Base-by-base conservation (phyloP, 2,329 filamentous ascomycete species). In the Aschersonia sp. region DNA sequence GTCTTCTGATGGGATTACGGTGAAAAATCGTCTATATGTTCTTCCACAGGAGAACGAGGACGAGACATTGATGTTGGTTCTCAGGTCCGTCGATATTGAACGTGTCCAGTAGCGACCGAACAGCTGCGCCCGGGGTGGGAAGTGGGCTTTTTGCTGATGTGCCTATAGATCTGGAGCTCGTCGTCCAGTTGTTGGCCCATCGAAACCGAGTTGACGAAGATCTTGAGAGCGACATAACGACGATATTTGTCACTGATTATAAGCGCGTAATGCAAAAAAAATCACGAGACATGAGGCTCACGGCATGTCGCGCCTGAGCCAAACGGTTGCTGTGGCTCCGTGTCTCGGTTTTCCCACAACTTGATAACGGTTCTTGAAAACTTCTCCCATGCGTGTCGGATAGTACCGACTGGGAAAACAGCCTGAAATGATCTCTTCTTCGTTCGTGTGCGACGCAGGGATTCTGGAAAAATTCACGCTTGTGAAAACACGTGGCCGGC, bases 21-120 rank as follows among this genome's bases (percentile, higher is more conserved):
- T 51, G 52, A 5, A 72, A 51, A 44, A 71, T 67, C 2, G 56
- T 52, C 42, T 58, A 48, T 0, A 67, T 53, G 55, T 62, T 72
- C 45, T 70, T 66, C 58, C 63, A 68, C 29, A 73, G 58, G 10
- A 66, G 68, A 6, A 58, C 59, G 56, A 68, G 63, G 7, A 67
- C 59, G 1, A 69, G 53, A 47, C 63, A 66, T 42, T 51, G 55
- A 44, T 69, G 65, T 11, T 47, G 47, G 8, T 64, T 63, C 40
- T 64, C 58, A 2, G 63, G 62, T 2, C 65, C 60, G 14, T 46
- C 37, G 5, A 68, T 47, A 5, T 65, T 51, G 50, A 69, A 69
- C 5, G 55, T 60, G 53, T 67, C 66, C 4, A 68, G 57, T 0
- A 67, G 52, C 5, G 51, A 48, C 46, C 66, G 59, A 5, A 68